Evolutionary conservation across 495 filamentous ascomycete species (phyloP), one percentile per base, ranked within the genome.

Genomic region (Aspergillus egyptiacus): DNA sequence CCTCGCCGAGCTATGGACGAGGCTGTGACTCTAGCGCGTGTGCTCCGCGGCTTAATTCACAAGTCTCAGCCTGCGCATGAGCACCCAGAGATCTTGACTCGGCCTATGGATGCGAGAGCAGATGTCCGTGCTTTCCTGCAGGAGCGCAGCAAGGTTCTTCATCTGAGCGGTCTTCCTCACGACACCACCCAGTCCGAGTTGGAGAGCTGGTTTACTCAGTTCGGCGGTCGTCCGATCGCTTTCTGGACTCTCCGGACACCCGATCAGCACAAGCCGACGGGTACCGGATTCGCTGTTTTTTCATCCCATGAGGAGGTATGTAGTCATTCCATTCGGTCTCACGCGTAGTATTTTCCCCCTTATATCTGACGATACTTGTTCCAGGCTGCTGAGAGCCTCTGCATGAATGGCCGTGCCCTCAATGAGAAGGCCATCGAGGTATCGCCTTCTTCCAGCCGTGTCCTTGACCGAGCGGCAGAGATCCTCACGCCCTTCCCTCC

Each of bases 361-460:
- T 17, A 62, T 13, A 15, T 25, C 27, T 58, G 67, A 63, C 23
- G 9, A 6, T 48, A 28, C 53, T 36, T 39, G 54, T 50, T 31
- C 10, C 60, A 93, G 88, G 89, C 89, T 43, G 93, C 93, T 17
- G 93, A 98, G 63, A 94, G 87, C 69, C 76, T 98, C 35, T 96
- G 93, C 74, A 98, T 98, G 93, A 98, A 98, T 57, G 93, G 93
- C 34, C 87, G 93, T 48, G 93, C 93, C 32, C 76, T 98, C 40
- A 98, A 96, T 58, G 93, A 98, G 64, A 97, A 96, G 71, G 93
- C 93, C 41, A 96, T 98, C 59, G 93, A 98, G 62, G 93, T 98
- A 28, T 95, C 93, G 14, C 93, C 93, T 2, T 95, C 89, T 11
- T 94, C 87, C n/a, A 90, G 86, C 67, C 82, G 93, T 13, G 93